Percentiles rank a stretch among this genome's conserved stretches.
Conservation (phyloP, 352 stramenopile species). For the Globisporangium nodosum region DNA sequence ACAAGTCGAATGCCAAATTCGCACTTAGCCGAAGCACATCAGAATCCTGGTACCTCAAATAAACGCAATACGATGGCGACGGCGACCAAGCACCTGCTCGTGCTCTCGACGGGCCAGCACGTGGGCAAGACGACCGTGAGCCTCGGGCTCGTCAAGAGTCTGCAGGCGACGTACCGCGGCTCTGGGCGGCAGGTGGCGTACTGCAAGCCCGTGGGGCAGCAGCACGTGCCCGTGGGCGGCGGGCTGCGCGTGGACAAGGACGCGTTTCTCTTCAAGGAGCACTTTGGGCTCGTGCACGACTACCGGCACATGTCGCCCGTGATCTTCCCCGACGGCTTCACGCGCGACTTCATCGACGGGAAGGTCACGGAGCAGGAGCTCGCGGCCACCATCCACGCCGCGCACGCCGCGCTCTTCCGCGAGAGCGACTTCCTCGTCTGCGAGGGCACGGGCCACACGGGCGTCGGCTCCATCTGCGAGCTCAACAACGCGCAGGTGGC, state of each 20-base stretch:
- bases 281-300: conserved; percentile 94
- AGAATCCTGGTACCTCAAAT: neutral
- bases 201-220: conserved; percentile 96
- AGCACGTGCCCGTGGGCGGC: conserved; percentile 81
- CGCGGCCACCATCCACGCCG: conserved; percentile 67
- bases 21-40: neutral
- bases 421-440: conserved; percentile 92
- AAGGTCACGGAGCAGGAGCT: conserved; percentile 87
- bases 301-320: conserved; percentile 98
- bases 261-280: conserved; percentile 94
- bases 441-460: conserved; percentile 92
- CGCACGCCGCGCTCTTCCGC: conserved; percentile 75
- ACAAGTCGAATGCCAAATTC: neutral
- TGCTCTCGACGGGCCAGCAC: conserved; percentile 93
- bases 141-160: conserved; percentile 91
- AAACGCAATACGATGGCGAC: conserved; percentile 14
- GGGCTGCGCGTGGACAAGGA: conserved; percentile 90
- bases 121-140: conserved; percentile 97
- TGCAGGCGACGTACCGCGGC: conserved; percentile 88
- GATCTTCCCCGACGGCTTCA: conserved; percentile 96
- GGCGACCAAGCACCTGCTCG: conserved; percentile 68
- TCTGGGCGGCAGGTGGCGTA: conserved; percentile 75
- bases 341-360: conserved; percentile 95
- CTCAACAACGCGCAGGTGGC: conserved; percentile 89
- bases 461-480: conserved; percentile 89